Evolutionary conservation across 306 rosid species (phyloP), one percentile per base, ranked within the genome.

Genomic region (Fragaria ananassa): DNA sequence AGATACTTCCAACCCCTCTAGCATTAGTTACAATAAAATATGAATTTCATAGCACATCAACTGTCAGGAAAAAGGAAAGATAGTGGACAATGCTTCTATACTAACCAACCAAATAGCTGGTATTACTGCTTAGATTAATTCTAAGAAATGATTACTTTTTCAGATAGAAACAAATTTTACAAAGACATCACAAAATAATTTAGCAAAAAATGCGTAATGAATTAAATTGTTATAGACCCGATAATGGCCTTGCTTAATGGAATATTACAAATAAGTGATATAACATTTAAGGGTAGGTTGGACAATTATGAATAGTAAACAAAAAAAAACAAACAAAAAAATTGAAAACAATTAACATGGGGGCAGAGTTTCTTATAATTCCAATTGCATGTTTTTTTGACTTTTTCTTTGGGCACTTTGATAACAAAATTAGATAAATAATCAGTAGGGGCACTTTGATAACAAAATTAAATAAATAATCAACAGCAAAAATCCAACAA

Each of bases 1-100:
- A 45, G 74, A 61, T 68, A 42, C 29, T 35, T 8, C 74, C 74
- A 49, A 15, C 19, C 62, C 74, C 74, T 70, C 74, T 70, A 70
- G 21, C 74, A 49, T 27, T 27, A 37, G 47, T 11, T 53, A 51
- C 17, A 53, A n/a, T 71, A 37, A 10, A 44, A 41, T 71, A 56
- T 41, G 21, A 72, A 72, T 35, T 53, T 46, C 61, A 71, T 2
- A 34, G 42, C 49, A 13, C 47, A 44, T n/a, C 63, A 5, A 71
- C 14, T 18, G 4, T 70, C 13, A 8, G 6, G n/a, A 27, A 64
- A 35, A 42, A 42, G 47, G 54, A 71, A 29, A 13, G 39, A 35
- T 31, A 31, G 34, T 31, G 34, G 47, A 31, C 45, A 18, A 12
- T 71, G 63, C 29, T 34, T 71, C 18, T 19, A 51, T 31, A 51